Evolutionary conservation across 805 yeast species (phyloP).

Genomic region (Pichia scutulata): DNA sequence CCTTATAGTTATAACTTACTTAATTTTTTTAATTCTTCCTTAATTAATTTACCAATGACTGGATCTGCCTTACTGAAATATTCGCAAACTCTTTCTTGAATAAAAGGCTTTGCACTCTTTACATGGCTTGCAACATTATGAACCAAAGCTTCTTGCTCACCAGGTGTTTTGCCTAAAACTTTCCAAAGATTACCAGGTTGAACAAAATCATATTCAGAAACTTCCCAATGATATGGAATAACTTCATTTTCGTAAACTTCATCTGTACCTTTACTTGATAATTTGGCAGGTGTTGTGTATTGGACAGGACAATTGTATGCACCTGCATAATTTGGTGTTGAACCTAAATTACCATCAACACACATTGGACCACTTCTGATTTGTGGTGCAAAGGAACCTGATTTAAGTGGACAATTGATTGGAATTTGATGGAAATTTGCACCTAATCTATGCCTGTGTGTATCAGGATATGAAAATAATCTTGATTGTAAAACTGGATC

Average conservation of each 20-base stretch:
- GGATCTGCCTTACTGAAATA: slow-evolving; percentile 69
- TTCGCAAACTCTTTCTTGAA: slow-evolving; percentile 73
- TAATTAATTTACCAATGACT: slow-evolving; percentile 59
- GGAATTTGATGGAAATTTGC: slow-evolving; percentile 78
- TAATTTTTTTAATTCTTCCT: slow-evolving; percentile 38
- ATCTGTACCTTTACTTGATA: slow-evolving; percentile 22
- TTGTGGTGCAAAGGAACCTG: slow-evolving; percentile 54
- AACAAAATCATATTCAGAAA: slow-evolving; percentile 58
- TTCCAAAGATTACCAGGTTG: slow-evolving; percentile 77
- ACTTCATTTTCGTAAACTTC: slow-evolving; percentile 29
- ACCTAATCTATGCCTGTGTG: slow-evolving; percentile 77
- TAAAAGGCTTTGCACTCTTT: slow-evolving; percentile 55
- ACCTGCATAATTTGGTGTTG: slow-evolving; percentile 66
- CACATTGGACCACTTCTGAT: slow-evolving; percentile 78
- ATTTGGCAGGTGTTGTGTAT: slow-evolving; percentile 33
- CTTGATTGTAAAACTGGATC: slow-evolving; percentile 82
- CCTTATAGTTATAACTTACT: slow-evolving; percentile 12
- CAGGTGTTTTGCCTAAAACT: slow-evolving; percentile 67
- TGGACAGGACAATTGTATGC: slow-evolving; percentile 44
- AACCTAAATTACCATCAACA: slow-evolving; percentile 65
- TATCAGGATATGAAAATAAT: slow-evolving; percentile 76
- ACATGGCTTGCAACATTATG: slow-evolving; percentile 79
- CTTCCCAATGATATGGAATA: slow-evolving; percentile 80
- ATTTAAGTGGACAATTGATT: slow-evolving; percentile 74
- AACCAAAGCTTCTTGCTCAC: slow-evolving; percentile 78